A percentile compares a stretch with the other conserved stretches of the same genome.
These are phyloP conservation scores for Castanea crenata DNA, from an alignment of 306 rosid genomes.

Conservation along the genomic window DNA sequence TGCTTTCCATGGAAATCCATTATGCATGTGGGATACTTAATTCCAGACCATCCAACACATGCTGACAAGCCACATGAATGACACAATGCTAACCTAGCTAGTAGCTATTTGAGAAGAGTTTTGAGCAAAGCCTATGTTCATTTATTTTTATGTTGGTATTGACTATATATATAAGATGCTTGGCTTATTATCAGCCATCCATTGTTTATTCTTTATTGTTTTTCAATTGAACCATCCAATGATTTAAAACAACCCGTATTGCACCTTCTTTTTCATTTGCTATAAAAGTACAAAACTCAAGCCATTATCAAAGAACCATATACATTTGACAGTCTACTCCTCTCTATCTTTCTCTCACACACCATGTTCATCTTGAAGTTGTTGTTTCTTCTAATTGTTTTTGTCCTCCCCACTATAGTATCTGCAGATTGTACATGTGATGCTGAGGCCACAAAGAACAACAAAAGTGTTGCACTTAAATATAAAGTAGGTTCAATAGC, in stretches of 20 bases:
- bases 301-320: neutral
- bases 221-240: neutral
- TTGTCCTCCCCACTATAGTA: constrained; percentile 31
- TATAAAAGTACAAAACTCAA: neutral
- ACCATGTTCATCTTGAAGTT: constrained; percentile 11
- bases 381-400: constrained; percentile 2
- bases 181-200: neutral
- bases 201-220: neutral
- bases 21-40: neutral
- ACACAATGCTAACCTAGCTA: neutral
- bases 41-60: neutral
- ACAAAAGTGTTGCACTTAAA: constrained; percentile 25
- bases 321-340: neutral
- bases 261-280: constrained; percentile 5
- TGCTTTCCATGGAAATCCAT: neutral
- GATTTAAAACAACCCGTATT: neutral
- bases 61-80: neutral
- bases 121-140: neutral
- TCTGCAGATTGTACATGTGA: constrained; percentile 37
- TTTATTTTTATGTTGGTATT: neutral
- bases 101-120: neutral
- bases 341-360: constrained; percentile 6
- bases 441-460: neutral
- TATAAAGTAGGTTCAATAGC: constrained; percentile 65
- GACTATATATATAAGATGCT: neutral